Conservation (phyloP, 768 basidiomycete species). For the Psilocybe azurescens region DNA sequence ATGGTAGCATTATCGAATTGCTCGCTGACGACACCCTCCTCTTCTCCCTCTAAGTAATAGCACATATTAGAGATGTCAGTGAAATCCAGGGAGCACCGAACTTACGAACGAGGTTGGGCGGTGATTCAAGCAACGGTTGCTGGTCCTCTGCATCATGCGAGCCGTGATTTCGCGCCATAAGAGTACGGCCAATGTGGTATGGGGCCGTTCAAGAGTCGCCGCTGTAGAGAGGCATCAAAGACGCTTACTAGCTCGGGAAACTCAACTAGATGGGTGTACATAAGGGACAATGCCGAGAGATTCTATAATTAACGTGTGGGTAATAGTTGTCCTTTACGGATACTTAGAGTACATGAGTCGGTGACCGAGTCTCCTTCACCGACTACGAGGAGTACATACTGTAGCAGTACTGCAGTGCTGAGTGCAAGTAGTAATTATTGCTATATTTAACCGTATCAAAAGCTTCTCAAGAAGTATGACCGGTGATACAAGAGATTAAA, state of each 20-base stretch:
- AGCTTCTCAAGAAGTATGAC: not conserved
- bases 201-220: not conserved
- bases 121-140: conserved; percentile 3
- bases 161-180: conserved; percentile 4
- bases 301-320: not conserved
- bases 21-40: not conserved
- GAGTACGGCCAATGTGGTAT: too few relatives aligned
- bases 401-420: too few relatives aligned
- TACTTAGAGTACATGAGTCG: not conserved
- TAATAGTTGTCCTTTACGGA: not conserved
- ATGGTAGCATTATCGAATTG: not conserved
- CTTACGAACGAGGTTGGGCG: not conserved
- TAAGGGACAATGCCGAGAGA: not conserved
- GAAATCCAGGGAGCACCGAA: not conserved
- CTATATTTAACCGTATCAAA: too few relatives aligned
- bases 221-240: not conserved
- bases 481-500: not conserved
- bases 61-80: not conserved
- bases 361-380: too few relatives aligned
- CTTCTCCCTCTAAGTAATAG: not conserved
- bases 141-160: conserved; percentile 8
- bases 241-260: not conserved
- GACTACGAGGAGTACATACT: too few relatives aligned
- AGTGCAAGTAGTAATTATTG: too few relatives aligned
- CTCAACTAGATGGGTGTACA: not conserved